Base-by-base conservation (phyloP, 768 basidiomycete species). In the Lyophyllum decastes region DNA sequence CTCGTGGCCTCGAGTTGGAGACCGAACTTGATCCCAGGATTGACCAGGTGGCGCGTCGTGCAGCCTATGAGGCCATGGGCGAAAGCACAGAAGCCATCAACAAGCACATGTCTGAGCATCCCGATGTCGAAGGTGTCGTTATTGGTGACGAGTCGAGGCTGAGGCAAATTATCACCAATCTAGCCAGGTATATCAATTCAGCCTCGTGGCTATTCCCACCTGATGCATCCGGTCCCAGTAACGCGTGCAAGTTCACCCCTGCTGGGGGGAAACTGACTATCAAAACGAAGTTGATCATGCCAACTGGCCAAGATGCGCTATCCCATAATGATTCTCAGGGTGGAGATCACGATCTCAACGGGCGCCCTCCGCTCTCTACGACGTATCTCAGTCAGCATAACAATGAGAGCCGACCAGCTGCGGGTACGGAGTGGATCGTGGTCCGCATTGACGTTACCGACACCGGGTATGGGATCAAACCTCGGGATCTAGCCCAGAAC, bases 401-500 rank as follows among this genome's bases (percentile, higher is more conserved):
- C 63, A 70, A 75, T 49, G 75, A 78, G 54, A 68, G 66, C 14
- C 77, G 78, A 59, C 69, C 73, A 1, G 52, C 67, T 5, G 61
- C 75, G 0, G 74, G 77, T 2, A 59, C 81, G 55, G 88, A 90
- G 60, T 75, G 75, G 68, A 89, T 91, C 57, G 87, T 91, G 51
- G 89, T 95, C n/a, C 80, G 93, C 55, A 89, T 94, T 26, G 92
- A 94, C 68, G 83, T 95, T 3, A 81, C 82, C 4, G 92, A 94
- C 72, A 93, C 92, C 0, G 88, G 80, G 2, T 77, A 70, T 66
- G 81, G 81, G 4, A 82, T 83, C 52, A 76, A 74, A 57, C 68
- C 70, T 5, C 63, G 69, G 38, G 92, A 94, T 68, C 86, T 94
- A 73, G 77, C 79, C 1, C 83, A 89, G 62, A 80, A 81, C 53